phyloP scores from a whole-genome alignment of 2,329 filamentous ascomycete genomes.

The Cercospora zeina region DNA sequence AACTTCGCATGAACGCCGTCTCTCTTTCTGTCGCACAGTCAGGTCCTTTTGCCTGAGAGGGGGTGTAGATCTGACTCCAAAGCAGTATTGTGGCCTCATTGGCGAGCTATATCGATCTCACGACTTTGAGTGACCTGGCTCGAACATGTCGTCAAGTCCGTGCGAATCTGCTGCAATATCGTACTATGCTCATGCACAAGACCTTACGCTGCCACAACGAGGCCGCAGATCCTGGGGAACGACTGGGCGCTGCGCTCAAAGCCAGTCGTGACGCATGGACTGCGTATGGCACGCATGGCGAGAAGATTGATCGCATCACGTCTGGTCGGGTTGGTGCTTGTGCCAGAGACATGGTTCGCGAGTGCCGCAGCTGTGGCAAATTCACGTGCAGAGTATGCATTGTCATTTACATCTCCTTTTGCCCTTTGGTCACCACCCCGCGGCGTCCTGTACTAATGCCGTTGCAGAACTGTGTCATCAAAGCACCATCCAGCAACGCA shows the following conservation, averaged over 20 bases:
- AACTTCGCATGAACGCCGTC: neutral
- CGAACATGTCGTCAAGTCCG: slow-evolving; percentile 79
- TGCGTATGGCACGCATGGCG: slow-evolving; percentile 31
- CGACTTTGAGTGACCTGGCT: slow-evolving; percentile 79
- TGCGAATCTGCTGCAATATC: slow-evolving; percentile 74
- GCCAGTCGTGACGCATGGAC: slow-evolving; percentile 36
- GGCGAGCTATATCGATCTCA: slow-evolving; percentile 77
- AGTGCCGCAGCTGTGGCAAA: slow-evolving; percentile 74
- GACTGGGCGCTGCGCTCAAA: slow-evolving; percentile 48
- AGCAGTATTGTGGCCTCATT: slow-evolving; percentile 74
- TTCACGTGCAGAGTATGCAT: slow-evolving; percentile 74
- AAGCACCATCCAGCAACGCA: slow-evolving; percentile 68
- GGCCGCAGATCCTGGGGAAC: slow-evolving; percentile 53
- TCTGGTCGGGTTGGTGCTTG: slow-evolving; percentile 74
- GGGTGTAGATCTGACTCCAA: slow-evolving; percentile 25
- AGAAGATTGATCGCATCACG: slow-evolving; percentile 47
- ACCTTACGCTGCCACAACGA: slow-evolving; percentile 83
- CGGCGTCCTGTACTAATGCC: slow-evolving; percentile 15
- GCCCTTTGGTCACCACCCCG: neutral
- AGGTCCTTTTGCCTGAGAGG: slow-evolving; percentile 19
- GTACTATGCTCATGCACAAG: slow-evolving; percentile 68
- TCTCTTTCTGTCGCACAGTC: neutral
- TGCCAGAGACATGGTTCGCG: slow-evolving; percentile 81
- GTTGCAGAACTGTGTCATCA: slow-evolving; percentile 80
- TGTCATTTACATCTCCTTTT: neutral